phyloP scores from a whole-genome alignment of 495 filamentous ascomycete species.

The Ramalina intermedia region DNA sequence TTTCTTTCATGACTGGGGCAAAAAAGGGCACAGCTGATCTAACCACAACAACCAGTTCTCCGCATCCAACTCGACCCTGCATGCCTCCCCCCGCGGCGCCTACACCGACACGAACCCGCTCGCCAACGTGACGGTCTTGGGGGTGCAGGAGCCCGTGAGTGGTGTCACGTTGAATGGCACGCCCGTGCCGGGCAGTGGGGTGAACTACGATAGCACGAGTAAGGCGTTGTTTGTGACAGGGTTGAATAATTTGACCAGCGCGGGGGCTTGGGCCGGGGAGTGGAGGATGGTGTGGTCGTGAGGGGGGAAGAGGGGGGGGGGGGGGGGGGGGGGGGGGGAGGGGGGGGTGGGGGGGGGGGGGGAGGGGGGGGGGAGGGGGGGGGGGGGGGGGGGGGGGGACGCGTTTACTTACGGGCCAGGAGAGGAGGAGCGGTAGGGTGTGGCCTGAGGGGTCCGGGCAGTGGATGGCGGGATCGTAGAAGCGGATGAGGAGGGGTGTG shows the following conservation, averaged over 20 bases:
- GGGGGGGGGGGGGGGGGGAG: too few species aligned
- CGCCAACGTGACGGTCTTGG: conserved; percentile 52
- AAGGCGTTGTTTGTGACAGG: conserved; percentile 35
- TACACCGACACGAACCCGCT: conserved; percentile 49
- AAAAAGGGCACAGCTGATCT: neutral
- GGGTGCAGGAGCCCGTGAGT: conserved; percentile 30
- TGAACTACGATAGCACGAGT: conserved; percentile 33
- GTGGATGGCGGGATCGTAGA: too few species aligned
- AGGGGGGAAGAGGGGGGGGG: neutral
- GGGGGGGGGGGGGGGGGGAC: too few species aligned
- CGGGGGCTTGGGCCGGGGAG: conserved; percentile 40
- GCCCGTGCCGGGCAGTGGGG: conserved; percentile 22
- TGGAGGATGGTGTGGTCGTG: conserved; percentile 44
- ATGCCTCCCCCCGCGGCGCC: conserved; percentile 31
- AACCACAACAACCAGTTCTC: conserved; percentile 29
- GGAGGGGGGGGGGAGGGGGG: too few species aligned
- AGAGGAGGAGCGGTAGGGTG: too few species aligned
- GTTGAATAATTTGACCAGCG: conserved; percentile 31
- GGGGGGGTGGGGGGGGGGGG: too few species aligned
- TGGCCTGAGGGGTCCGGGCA: too few species aligned
- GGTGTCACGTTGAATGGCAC: conserved; percentile 39
- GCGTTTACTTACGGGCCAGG: too few species aligned
- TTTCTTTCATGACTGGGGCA: too few species aligned
- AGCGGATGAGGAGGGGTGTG: too few species aligned
- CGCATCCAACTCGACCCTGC: conserved; percentile 30